phyloP scores from a whole-genome alignment of 371 early-diverging fungal species.

The Mortierella sp. region DNA sequence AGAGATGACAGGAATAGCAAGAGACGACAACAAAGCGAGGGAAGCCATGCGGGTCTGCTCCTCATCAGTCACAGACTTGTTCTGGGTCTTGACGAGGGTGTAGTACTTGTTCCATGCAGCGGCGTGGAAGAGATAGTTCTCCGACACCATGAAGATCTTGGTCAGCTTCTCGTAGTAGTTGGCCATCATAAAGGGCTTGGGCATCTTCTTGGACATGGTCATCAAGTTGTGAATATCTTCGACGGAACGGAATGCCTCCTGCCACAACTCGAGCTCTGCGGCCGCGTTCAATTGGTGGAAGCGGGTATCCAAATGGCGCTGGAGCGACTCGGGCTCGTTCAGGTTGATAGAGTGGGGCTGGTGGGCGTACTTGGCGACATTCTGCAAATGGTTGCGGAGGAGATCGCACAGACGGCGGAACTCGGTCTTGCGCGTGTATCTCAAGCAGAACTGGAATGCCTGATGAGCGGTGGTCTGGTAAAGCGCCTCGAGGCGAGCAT shows the following conservation, averaged over 20 bases:
- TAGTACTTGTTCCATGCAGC: constrained; percentile 96
- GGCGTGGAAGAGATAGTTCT: constrained; percentile 97
- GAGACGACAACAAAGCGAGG: constrained; percentile 89
- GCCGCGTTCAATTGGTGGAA: constrained; percentile 96
- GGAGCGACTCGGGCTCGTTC: constrained; percentile 95
- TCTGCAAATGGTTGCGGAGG: constrained; percentile 92
- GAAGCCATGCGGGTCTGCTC: constrained; percentile 89
- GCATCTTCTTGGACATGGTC: constrained; percentile 88
- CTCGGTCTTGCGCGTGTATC: constrained; percentile 96
- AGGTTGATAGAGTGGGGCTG: constrained; percentile 94
- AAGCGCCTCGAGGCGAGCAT: constrained; percentile 91
- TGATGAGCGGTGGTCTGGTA: constrained; percentile 91
- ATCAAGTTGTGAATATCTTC: constrained; percentile 97
- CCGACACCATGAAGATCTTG: constrained; percentile 93
- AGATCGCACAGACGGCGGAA: constrained; percentile 97
- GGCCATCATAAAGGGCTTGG: constrained; percentile 94
- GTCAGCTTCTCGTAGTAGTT: constrained; percentile 98
- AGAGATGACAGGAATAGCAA: constrained; percentile 90
- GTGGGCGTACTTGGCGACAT: constrained; percentile 91
- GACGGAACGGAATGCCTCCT: constrained; percentile 96
- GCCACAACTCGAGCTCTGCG: constrained; percentile 97
- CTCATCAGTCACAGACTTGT: constrained; percentile 74
- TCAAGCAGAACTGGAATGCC: constrained; percentile 96
- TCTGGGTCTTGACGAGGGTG: constrained; percentile 76
- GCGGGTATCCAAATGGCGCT: constrained; percentile 94